These are phyloP conservation scores for Picocystis salinarum DNA, from an alignment of 139 green algal genomes.

Conservation along the genomic window DNA sequence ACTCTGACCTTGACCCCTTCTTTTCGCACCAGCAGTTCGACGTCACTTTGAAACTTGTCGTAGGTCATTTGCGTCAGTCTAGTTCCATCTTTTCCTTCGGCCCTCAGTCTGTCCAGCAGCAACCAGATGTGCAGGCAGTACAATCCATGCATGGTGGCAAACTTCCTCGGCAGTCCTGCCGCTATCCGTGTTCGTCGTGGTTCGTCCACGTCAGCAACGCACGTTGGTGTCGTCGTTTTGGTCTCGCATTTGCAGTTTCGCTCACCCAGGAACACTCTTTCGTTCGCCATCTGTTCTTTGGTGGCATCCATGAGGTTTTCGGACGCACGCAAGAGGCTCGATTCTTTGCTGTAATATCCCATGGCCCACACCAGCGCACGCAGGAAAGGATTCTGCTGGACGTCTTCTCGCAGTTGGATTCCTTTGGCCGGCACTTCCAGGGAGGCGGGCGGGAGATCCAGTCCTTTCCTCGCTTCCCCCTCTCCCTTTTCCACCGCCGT, in stretches of 20 bases:
- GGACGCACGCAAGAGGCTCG: background rate
- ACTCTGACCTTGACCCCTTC: constrained; percentile 32
- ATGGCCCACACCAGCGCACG: background rate
- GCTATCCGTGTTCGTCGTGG: too few species aligned
- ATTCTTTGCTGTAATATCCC: background rate
- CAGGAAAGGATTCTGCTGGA: background rate
- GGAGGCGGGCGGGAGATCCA: background rate
- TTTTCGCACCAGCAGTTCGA: constrained; percentile 22
- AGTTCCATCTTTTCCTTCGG: constrained; percentile 25
- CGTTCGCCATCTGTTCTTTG: too few species aligned
- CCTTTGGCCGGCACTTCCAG: background rate
- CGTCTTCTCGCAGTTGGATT: background rate
- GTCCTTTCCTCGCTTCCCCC: too few species aligned
- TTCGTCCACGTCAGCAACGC: too few species aligned
- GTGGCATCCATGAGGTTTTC: constrained; percentile 1
- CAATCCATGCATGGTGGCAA: constrained; percentile 23
- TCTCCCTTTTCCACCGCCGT: too few species aligned
- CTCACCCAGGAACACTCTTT: too few species aligned
- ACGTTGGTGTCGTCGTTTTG: too few species aligned
- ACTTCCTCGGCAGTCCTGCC: too few species aligned
- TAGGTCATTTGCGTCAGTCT: constrained; percentile 36
- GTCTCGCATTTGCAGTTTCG: too few species aligned
- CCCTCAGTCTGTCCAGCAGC: constrained; percentile 27
- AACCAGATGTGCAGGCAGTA: constrained; percentile 42
- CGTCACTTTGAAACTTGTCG: constrained; percentile 33